These are phyloP conservation scores for Nectriaceae sp. DNA, from an alignment of 2,329 filamentous ascomycete genomes.

Conservation along the genomic window DNA sequence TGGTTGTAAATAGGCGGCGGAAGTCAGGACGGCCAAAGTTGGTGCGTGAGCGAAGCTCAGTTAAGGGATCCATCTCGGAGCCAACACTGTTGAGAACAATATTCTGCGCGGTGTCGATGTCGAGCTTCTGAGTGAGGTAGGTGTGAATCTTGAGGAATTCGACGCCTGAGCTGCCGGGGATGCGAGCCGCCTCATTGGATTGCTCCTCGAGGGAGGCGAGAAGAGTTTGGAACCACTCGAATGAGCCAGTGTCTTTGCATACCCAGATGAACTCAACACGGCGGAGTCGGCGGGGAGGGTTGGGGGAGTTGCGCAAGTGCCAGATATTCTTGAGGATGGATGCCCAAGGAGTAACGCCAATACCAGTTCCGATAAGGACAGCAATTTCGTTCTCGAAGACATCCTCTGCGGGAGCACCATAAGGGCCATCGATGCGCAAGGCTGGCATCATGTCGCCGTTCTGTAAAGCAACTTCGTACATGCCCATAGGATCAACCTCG, in stretches of 20 bases:
- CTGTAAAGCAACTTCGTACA: slow-evolving; percentile 96
- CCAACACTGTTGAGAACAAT: slow-evolving; percentile 97
- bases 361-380: slow-evolving; percentile 82
- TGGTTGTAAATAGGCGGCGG: slow-evolving; percentile 72
- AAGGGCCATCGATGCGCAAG: slow-evolving; percentile 91
- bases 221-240: slow-evolving; percentile 98
- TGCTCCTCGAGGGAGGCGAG: slow-evolving; percentile 89
- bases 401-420: slow-evolving; percentile 94
- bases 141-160: slow-evolving; percentile 98
- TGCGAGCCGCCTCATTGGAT: slow-evolving; percentile 67
- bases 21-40: slow-evolving; percentile 97
- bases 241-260: slow-evolving; percentile 91
- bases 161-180: slow-evolving; percentile 65
- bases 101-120: slow-evolving; percentile 90
- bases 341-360: slow-evolving; percentile 86
- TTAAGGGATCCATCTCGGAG: slow-evolving; percentile 83
- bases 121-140: slow-evolving; percentile 91
- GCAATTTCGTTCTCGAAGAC: slow-evolving; percentile 94
- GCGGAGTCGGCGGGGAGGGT: slow-evolving; percentile 84
- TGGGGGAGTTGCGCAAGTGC: slow-evolving; percentile 88
- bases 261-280: slow-evolving; percentile 99
- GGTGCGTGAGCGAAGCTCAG: slow-evolving; percentile 84
- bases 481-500: slow-evolving; percentile 85
- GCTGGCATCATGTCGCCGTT: slow-evolving; percentile 91
- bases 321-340: slow-evolving; percentile 96